Base-by-base conservation (phyloP, 129 eudicot species). In the Saussurea involucrata region DNA sequence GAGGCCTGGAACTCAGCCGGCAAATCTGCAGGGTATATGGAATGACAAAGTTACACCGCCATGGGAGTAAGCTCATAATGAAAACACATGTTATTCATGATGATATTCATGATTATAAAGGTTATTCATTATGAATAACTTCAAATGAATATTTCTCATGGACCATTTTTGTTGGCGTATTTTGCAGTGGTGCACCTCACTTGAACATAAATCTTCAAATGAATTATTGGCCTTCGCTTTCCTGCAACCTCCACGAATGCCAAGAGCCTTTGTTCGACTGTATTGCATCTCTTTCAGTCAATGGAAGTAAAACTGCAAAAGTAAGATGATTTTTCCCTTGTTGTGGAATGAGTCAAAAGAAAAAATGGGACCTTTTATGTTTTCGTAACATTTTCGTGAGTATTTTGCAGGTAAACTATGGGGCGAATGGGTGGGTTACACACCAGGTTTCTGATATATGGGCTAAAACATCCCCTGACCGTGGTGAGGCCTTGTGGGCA, bases 11-110 rank as follows among this genome's bases (percentile, higher is more conserved):
- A 86, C 92, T 79, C 96, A 90, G 21, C 86, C 83, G 2, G 82
- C 96, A 68, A 90, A 90, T 42, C 71, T 90, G 64, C 92, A 90
- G 83, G 96, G 96, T 37, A 88, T 88, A 75, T 88, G 96, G 96
- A 90, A 83, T 82, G 84, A 86, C 22, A 75, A 83, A 49, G 58
- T 87, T 20, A 65, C 75, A 22, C 92, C 96, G 17, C 82, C 90
- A 70, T 90, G 96, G 96, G 92, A 88, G 92, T 88, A 88, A 73
- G 92, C 46, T 60, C n/a, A 17, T 49, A 4, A 49, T 49, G 21
- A 49, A 49, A 49, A 15, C 4, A n/a, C 8, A n/a, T 49, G 58
- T 1, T 27, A 27, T 27, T 27, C 29, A 15, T n/a, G n/a, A n/a
- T n/a, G n/a, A n/a, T n/a, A n/a, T n/a, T n/a, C 10, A 5, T 15